Evolutionary conservation across 768 basidiomycete genomes (phyloP).

Genomic region (Podaxis sp.): DNA sequence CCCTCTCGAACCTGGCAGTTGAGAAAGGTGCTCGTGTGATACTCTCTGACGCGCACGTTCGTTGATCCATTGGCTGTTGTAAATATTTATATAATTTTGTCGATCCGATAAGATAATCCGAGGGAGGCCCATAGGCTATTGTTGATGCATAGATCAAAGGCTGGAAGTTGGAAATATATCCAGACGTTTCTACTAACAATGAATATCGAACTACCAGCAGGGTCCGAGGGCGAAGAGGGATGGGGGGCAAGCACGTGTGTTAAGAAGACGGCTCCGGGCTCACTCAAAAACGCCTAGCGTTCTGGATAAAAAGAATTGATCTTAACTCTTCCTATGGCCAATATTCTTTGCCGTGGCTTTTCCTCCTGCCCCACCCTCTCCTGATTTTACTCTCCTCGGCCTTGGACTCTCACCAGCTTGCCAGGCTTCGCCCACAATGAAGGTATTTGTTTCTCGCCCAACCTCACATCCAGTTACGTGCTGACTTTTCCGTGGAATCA

Average conservation of each 20-base stretch:
- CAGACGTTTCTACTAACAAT: background rate
- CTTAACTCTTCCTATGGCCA: background rate
- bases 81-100: conserved; percentile 23
- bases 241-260: conserved; percentile 18
- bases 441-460: conserved; percentile 26
- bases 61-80: conserved; percentile 28
- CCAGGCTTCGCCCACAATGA: conserved; percentile 26
- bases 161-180: background rate
- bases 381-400: conserved; percentile 2
- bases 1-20: conserved; percentile 78
- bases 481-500: conserved; percentile 32
- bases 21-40: conserved; percentile 80
- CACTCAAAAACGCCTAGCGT: background rate
- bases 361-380: background rate
- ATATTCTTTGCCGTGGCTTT: background rate
- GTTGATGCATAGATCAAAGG: background rate
- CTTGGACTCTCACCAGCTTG: background rate
- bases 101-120: conserved; percentile 16
- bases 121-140: background rate
- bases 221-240: background rate
- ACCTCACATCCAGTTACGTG: background rate
- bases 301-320: conserved; percentile 3
- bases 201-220: background rate
- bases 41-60: conserved; percentile 47
- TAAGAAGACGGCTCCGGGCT: background rate